These are phyloP conservation scores for Aspergillus cejpii DNA, from an alignment of 2,329 filamentous ascomycete species.

Conservation along the genomic window DNA sequence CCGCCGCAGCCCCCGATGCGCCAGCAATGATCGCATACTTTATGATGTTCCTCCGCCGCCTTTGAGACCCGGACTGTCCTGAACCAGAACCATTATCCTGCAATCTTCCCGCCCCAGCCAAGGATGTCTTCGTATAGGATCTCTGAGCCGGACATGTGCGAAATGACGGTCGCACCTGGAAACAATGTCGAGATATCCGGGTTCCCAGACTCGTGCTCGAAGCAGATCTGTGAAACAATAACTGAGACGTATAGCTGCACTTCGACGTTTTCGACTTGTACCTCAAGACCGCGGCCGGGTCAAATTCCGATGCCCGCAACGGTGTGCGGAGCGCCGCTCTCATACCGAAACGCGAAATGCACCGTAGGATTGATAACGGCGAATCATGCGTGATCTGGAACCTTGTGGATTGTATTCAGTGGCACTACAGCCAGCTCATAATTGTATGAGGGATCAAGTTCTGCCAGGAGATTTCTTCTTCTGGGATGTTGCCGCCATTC, in stretches of 20 bases:
- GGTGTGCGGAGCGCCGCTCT: constrained; percentile 29
- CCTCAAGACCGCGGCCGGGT: constrained; percentile 25
- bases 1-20: constrained; percentile 37
- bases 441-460: constrained; percentile 6
- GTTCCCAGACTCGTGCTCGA: neutral
- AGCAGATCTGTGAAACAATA: neutral
- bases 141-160: constrained; percentile 2
- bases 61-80: constrained; percentile 8
- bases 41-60: constrained; percentile 22
- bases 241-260: neutral
- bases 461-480: constrained; percentile 20
- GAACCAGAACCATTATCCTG: constrained; percentile 6
- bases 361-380: neutral
- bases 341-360: constrained; percentile 24
- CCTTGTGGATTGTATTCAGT: neutral
- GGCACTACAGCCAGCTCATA: constrained; percentile 2
- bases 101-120: constrained; percentile 10
- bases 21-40: constrained; percentile 33
- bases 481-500: constrained; percentile 22
- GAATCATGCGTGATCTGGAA: neutral
- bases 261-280: constrained; percentile 16
- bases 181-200: constrained; percentile 1
- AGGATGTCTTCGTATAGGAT: constrained; percentile 15
- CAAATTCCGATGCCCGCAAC: constrained; percentile 28
- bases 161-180: neutral